phyloP scores from a whole-genome alignment of 345 rosid genomes.

The Carallia brachiata region DNA sequence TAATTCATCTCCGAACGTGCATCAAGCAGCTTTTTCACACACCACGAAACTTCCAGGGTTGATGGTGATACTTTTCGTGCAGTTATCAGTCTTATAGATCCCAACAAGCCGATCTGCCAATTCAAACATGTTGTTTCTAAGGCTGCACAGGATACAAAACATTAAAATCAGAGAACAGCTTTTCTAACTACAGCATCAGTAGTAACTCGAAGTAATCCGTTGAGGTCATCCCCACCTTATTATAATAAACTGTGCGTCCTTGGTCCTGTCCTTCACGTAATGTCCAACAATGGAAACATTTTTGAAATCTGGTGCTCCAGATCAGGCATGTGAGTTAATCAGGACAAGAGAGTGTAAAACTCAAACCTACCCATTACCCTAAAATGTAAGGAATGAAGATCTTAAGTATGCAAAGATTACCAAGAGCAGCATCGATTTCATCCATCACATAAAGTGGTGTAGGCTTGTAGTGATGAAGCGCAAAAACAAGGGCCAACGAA shows the following conservation, averaged over 20 bases:
- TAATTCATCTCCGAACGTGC: neutral
- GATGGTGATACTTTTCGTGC: conserved; percentile 95
- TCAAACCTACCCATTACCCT: neutral
- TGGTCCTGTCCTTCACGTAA: conserved; percentile 94
- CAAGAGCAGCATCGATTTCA: conserved; percentile 96
- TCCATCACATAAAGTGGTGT: conserved; percentile 99
- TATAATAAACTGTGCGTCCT: conserved; percentile 91
- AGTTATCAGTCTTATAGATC: conserved; percentile 93
- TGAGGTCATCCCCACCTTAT: conserved; percentile 55
- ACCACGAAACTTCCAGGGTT: conserved; percentile 83
- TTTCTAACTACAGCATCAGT: neutral
- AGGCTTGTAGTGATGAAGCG: conserved; percentile 99
- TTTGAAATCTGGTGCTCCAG: conserved; percentile 71
- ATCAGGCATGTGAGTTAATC: conserved; percentile 7
- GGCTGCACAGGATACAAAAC: conserved; percentile 46
- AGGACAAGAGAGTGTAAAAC: neutral
- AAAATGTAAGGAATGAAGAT: conserved; percentile 7
- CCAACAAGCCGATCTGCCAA: conserved; percentile 91
- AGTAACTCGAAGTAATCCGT: neutral
- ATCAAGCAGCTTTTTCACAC: conserved; percentile 53
- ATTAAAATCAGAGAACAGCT: neutral
- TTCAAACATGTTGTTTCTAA: conserved; percentile 98
- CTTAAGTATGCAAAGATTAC: conserved; percentile 30
- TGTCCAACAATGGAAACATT: conserved; percentile 98
- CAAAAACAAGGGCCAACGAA: conserved; percentile 93